Conservation (phyloP, 2,329 filamentous ascomycete species). For the Chaetothyriales sp. region DNA sequence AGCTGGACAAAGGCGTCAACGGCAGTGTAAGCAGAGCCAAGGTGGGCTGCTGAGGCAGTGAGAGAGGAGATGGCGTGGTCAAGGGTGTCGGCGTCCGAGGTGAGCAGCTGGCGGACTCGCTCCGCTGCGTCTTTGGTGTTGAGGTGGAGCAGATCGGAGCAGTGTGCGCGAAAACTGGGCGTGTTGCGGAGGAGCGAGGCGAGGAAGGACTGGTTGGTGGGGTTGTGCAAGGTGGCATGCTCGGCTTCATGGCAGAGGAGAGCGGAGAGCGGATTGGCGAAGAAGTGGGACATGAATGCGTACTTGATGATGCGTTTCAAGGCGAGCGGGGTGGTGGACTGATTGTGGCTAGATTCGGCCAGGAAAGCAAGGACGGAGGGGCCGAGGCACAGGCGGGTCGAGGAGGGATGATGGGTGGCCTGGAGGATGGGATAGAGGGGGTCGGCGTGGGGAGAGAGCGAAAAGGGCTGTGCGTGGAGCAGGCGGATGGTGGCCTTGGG, state of each 20-base stretch:
- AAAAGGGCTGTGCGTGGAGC: constrained; percentile 41
- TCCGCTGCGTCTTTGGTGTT: constrained; percentile 21
- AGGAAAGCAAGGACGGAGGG: constrained; percentile 38
- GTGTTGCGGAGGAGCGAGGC: constrained; percentile 44
- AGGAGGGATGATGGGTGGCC: constrained; percentile 21
- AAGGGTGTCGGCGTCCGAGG: constrained; percentile 37
- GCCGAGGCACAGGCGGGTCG: constrained; percentile 28
- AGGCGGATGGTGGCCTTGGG: constrained; percentile 39
- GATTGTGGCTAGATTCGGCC: constrained; percentile 44
- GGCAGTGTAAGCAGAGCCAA: constrained; percentile 4
- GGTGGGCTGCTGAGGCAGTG: constrained; percentile 22
- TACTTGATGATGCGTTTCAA: constrained; percentile 45
- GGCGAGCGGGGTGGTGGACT: constrained; percentile 45
- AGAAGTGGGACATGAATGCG: constrained; percentile 51
- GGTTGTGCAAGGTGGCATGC: background rate
- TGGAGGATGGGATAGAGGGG: constrained; percentile 24
- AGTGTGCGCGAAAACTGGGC: constrained; percentile 38
- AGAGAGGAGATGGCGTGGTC: constrained; percentile 28
- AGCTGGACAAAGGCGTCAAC: constrained; percentile 1
- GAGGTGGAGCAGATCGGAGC: constrained; percentile 25
- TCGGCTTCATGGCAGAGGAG: constrained; percentile 28
- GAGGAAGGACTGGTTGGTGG: constrained; percentile 22
- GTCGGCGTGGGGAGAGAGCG: constrained; percentile 23
- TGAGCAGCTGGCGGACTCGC: constrained; percentile 33
- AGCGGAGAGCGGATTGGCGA: constrained; percentile 44